Base-by-base conservation (phyloP, 2,329 filamentous ascomycete species). In the Calonectria multiphialidica region DNA sequence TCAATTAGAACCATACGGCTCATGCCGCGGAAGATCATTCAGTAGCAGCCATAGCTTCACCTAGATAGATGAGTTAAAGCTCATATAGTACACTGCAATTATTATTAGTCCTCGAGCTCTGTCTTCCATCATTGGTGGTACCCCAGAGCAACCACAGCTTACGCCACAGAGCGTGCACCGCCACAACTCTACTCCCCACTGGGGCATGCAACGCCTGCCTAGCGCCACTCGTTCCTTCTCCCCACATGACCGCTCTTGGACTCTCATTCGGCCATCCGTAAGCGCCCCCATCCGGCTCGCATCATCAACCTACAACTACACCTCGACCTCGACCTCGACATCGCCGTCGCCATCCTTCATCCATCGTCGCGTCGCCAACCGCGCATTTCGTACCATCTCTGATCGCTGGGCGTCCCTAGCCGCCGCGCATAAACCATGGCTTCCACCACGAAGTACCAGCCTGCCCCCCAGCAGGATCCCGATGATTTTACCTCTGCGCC, bases 401-500 rank as follows among this genome's bases (percentile, higher is more conserved):
- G 6, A 25, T 40, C 9, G 13, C 15, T 61, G 59, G 40, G 59
- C 16, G 33, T 57, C 18, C 7, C 8, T 25, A 28, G 30, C 18
- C 40, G n/a, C 44, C 18, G 61, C 57, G 45, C 33, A 53, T 28
- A 62, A 78, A 50, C 49, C 69, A 96, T 96, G 94, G 90, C 93
- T 61, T 88, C 92, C 73, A 95, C 91, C 78, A 88, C 95, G 64
- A 97, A 96, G 85, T 98, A 98, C 84, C 90, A 93, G 76, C 90
- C 92, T 64, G 95, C 95, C 79, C 92, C 95, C 25, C 93, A 95
- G 87, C 93, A 94, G 82, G 96, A 98, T 86, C 96, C 95, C 55
- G 90, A 71, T 64, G 93, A 94, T 77, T 96, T 93, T 86, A 89
- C 92, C 70, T 92, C 95, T 81, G 90, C 95, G 81, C 96, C 96